Conservation (phyloP, 2,329 filamentous ascomycete species). For the Truncatella angustata region DNA sequence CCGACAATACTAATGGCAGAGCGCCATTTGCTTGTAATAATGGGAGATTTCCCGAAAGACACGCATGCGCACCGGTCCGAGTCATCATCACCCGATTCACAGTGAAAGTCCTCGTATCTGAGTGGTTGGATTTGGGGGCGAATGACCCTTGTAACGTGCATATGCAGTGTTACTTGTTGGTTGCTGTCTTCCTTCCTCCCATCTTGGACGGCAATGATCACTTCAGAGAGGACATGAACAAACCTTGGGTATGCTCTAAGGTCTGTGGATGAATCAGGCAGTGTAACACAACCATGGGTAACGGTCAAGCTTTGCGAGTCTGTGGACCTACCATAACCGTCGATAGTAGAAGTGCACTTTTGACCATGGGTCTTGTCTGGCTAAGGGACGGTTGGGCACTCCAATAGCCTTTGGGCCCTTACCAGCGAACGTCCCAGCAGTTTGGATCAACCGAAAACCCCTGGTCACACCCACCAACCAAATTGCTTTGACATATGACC, state of each 20-base stretch:
- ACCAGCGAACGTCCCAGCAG: constrained; percentile 7
- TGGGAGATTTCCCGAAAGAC: not conserved
- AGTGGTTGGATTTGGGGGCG: not conserved
- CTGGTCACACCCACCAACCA: constrained; percentile 6
- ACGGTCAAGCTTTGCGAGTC: not conserved
- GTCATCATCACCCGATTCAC: not conserved
- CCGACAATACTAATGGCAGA: not conserved
- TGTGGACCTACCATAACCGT: not conserved
- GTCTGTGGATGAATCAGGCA: not conserved
- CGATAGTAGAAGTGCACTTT: not conserved
- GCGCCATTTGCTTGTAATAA: not conserved
- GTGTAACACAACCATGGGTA: not conserved
- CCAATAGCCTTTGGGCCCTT: not conserved
- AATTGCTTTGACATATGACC: not conserved
- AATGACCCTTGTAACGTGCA: not conserved
- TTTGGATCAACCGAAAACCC: constrained; percentile 7
- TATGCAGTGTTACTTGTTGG: constrained; percentile 11
- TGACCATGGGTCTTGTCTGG: not conserved
- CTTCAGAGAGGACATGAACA: not conserved
- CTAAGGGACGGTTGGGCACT: not conserved
- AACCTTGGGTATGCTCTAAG: not conserved
- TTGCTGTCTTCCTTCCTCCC: constrained; percentile 6
- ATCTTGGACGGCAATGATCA: not conserved
- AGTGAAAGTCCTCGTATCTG: not conserved
- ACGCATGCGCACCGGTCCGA: constrained; percentile 4